These are phyloP conservation scores for Trichoderma erinaceum DNA, from an alignment of 495 filamentous ascomycete species.

Conservation along the genomic window DNA sequence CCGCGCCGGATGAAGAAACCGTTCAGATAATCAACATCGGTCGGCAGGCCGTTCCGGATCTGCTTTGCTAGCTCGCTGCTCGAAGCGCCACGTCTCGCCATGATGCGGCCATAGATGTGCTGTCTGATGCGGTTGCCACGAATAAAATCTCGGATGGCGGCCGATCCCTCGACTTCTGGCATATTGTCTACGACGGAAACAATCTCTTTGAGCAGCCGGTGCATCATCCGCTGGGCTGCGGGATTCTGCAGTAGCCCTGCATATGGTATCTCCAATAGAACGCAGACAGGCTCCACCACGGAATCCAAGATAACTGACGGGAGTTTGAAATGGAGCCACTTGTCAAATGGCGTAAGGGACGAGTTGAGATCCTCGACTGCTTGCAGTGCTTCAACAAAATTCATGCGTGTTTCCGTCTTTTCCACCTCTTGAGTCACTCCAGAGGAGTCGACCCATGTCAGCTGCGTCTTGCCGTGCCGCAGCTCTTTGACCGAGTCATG, in stretches of 20 bases:
- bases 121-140: slow-evolving; percentile 45
- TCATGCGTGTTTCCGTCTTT: not conserved
- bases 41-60: slow-evolving; percentile 44
- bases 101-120: slow-evolving; percentile 27
- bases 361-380: slow-evolving; percentile 26
- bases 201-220: slow-evolving; percentile 53
- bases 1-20: slow-evolving; percentile 71
- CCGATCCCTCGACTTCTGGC: slow-evolving; percentile 57
- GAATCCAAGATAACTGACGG: slow-evolving; percentile 68
- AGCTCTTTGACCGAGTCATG: slow-evolving; percentile 58
- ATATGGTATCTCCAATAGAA: slow-evolving; percentile 65
- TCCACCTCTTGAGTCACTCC: not conserved
- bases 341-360: slow-evolving; percentile 20
- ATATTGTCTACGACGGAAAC: slow-evolving; percentile 32
- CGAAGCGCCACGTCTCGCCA: slow-evolving; percentile 45
- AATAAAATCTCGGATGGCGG: slow-evolving; percentile 53
- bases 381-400: slow-evolving; percentile 7
- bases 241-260: slow-evolving; percentile 60
- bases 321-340: slow-evolving; percentile 46
- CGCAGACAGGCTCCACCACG: slow-evolving; percentile 72
- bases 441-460: slow-evolving; percentile 17
- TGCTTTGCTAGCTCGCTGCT: slow-evolving; percentile 59
- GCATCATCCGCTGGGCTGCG: slow-evolving; percentile 56
- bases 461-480: slow-evolving; percentile 32
- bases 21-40: slow-evolving; percentile 75